Evolutionary conservation across 2,329 filamentous ascomycete genomes (phyloP), one percentile per base, ranked within the genome.

Genomic region (Ascochyta viciae-villosae): DNA sequence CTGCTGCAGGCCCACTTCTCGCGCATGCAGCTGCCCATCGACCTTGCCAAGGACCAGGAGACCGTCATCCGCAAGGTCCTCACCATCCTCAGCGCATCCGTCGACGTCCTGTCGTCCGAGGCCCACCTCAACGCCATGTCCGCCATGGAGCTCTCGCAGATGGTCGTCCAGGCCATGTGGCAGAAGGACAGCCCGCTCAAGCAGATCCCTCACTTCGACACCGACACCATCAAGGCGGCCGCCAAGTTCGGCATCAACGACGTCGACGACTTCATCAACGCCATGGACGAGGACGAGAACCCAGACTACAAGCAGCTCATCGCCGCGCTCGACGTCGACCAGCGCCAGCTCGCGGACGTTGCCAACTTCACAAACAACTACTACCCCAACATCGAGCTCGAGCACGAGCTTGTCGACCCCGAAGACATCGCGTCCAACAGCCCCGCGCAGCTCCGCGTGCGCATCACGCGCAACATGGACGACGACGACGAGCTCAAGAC

Each of bases 121-220:
- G 95, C 94, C 13, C 92, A 97, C 69, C 84, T 99, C 60, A 99
- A 99, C 73, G 94, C 95, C 57, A 96, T 97, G 89, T 93, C 89
- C 68, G 95, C 95, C 26, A 99, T 99, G 94, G 95, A 99, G 76
- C 92, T 99, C 85, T 96, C 91, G 12, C 95, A 99, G 74, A 99
- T 99, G 95, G 91, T 96, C 49, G 93, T 99, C 3, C 95, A 99
- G 78, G 93, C 90, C 45, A 96, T 98, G 91, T 99, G 95, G 95
- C 94, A 99, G 78, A 90, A 93, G 54, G 95, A 99, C 76, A 96
- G 91, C 68, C 93, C 95, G 35, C 84, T 99, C 64, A 97, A 97
- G 81, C 95, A 99, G 77, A 97, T 99, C 71, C 95, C 95, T 65
- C 92, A 98, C 80, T 98, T 98, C 75, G 87, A 89, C 15, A 85